These are phyloP conservation scores for Clonostachys byssicola DNA, from an alignment of 2,329 filamentous ascomycete species.

Conservation along the genomic window DNA sequence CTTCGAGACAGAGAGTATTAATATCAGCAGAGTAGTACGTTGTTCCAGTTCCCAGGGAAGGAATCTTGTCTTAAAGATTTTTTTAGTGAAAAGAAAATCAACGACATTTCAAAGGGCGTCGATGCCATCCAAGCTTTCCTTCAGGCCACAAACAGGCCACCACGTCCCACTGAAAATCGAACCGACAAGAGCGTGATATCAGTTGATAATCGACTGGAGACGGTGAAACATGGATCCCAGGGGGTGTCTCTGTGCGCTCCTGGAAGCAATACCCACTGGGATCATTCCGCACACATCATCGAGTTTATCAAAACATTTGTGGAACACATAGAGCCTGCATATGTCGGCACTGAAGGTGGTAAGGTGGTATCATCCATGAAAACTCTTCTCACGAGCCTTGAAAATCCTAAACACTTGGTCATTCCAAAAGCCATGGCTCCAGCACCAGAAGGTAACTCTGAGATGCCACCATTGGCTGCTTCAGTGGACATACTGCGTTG, in stretches of 20 bases:
- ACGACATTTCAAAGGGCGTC: constrained; percentile 23
- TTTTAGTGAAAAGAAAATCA: constrained; percentile 27
- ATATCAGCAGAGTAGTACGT: constrained; percentile 29
- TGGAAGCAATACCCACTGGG: constrained; percentile 10
- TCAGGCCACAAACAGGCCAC: background rate
- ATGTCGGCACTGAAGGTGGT: too few species aligned
- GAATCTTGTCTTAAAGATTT: too few species aligned
- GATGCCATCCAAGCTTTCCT: constrained; percentile 21
- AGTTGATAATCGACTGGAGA: too few species aligned
- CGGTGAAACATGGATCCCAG: too few species aligned
- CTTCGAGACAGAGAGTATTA: constrained; percentile 23
- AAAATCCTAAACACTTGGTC: too few species aligned
- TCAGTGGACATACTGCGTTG: constrained; percentile 19
- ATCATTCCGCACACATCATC: constrained; percentile 23
- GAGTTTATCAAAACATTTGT: constrained; percentile 21
- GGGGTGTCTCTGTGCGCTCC: too few species aligned
- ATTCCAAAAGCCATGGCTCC: too few species aligned
- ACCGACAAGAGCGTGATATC: too few species aligned
- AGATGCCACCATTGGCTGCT: constrained; percentile 16
- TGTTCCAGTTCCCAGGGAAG: background rate
- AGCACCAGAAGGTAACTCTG: too few species aligned
- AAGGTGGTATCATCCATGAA: too few species aligned
- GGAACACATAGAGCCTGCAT: background rate
- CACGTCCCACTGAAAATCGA: constrained; percentile 5
- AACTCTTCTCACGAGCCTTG: too few species aligned